Conservation (phyloP, 345 rosid genomes). For the Citrus glauca region DNA sequence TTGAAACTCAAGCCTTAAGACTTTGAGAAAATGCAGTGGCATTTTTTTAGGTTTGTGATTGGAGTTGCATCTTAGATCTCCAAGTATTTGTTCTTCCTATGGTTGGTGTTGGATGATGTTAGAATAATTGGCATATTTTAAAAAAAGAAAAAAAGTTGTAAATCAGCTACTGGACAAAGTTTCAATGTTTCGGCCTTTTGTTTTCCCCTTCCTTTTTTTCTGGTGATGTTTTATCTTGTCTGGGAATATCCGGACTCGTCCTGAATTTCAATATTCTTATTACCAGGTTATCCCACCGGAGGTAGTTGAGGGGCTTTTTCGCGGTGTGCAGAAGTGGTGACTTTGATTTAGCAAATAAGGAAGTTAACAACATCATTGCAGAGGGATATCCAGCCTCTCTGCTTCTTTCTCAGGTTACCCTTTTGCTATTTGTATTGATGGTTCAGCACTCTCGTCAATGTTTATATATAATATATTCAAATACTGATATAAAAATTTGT, state of each 20-base stretch:
- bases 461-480: background rate
- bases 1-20: background rate
- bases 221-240: background rate
- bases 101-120: background rate
- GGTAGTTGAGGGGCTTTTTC: slow-evolving; percentile 56
- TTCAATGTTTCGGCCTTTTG: background rate
- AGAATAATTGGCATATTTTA: background rate
- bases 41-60: background rate
- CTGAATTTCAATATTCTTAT: background rate
- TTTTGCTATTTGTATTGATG: slow-evolving; percentile 4
- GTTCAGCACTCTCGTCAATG: background rate
- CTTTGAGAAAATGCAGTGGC: background rate
- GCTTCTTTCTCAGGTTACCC: slow-evolving; percentile 68
- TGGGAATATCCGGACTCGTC: background rate
- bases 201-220: background rate
- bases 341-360: slow-evolving; percentile 85
- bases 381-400: slow-evolving; percentile 95
- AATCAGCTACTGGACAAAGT: background rate
- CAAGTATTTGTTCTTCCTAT: background rate
- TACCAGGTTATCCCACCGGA: slow-evolving; percentile 69
- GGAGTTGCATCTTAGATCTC: background rate
- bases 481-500: slow-evolving; percentile 16
- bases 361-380: slow-evolving; percentile 70
- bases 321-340: slow-evolving; percentile 76
- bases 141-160: background rate